These are phyloP conservation scores for Discostella pseudostelligera DNA, from an alignment of 108 stramenopile species.

Conservation along the genomic window DNA sequence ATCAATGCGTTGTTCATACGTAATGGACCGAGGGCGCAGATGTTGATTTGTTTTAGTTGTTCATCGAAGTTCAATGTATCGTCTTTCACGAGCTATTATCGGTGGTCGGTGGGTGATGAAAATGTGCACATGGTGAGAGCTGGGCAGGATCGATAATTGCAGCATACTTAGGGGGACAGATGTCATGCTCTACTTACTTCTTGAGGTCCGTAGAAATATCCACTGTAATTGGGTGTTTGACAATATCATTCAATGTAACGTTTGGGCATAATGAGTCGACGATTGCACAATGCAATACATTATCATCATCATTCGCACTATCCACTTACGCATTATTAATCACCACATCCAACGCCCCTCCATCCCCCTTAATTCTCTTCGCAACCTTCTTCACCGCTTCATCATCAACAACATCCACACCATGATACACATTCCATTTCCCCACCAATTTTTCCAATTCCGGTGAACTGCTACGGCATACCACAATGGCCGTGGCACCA, in stretches of 20 bases:
- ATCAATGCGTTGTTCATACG: constrained; percentile 77
- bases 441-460: constrained; percentile 67
- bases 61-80: constrained; percentile 81
- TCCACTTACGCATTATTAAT: constrained; percentile 79
- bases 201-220: constrained; percentile 81
- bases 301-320: no score
- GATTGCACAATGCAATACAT: no score
- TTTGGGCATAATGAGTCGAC: no score
- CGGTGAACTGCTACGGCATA: constrained; percentile 55
- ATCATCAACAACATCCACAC: constrained; percentile 83
- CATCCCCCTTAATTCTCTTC: constrained; percentile 60
- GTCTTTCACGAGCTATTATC: constrained; percentile 46
- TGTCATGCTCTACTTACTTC: constrained; percentile 38
- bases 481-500: constrained; percentile 78
- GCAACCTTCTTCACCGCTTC: constrained; percentile 68
- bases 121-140: background rate
- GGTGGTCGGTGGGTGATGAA: background rate
- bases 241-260: no score
- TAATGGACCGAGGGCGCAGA: constrained; percentile 87
- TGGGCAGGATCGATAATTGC: background rate
- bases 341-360: constrained; percentile 75
- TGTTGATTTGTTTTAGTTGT: constrained; percentile 86
- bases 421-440: constrained; percentile 72
- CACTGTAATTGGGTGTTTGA: constrained; percentile 10
- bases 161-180: background rate